phyloP scores from a whole-genome alignment of 768 basidiomycete genomes.

The Termitomyces sp. region DNA sequence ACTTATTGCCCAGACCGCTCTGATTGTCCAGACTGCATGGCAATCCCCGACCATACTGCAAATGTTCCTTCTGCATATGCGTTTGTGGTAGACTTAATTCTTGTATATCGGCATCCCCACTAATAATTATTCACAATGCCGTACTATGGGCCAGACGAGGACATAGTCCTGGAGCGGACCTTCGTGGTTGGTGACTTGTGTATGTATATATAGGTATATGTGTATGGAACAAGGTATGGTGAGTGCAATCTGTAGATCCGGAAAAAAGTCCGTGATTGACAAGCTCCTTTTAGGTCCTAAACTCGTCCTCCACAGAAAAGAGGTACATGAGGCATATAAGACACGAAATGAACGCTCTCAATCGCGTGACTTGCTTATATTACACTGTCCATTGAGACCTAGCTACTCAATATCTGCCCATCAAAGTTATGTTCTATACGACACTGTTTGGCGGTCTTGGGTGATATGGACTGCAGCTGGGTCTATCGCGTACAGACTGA shows the following conservation, averaged over 20 bases:
- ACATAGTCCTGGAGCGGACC: background rate
- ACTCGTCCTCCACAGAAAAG: background rate
- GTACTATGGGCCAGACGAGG: background rate
- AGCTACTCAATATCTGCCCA: slow-evolving; percentile 31
- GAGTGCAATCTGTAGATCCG: background rate
- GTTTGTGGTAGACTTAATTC: background rate
- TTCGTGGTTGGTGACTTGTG: background rate
- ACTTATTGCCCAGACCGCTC: no score
- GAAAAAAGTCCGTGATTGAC: background rate
- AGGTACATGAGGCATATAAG: background rate
- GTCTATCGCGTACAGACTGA: background rate
- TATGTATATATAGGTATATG: no score
- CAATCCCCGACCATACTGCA: background rate
- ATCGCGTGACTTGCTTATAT: background rate
- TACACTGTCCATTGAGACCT: slow-evolving; percentile 9
- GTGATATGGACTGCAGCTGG: slow-evolving; percentile 27
- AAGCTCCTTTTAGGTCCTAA: background rate
- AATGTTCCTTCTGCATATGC: background rate
- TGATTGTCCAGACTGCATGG: background rate
- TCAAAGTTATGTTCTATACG: slow-evolving; percentile 40
- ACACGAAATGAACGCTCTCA: background rate
- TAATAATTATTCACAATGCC: background rate
- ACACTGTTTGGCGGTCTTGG: slow-evolving; percentile 38
- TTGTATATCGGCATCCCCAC: background rate
- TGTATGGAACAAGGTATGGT: background rate